Base-by-base conservation (phyloP, 1,284 basidiomycete genomes). In the Vanrija pseudolonga region DNA sequence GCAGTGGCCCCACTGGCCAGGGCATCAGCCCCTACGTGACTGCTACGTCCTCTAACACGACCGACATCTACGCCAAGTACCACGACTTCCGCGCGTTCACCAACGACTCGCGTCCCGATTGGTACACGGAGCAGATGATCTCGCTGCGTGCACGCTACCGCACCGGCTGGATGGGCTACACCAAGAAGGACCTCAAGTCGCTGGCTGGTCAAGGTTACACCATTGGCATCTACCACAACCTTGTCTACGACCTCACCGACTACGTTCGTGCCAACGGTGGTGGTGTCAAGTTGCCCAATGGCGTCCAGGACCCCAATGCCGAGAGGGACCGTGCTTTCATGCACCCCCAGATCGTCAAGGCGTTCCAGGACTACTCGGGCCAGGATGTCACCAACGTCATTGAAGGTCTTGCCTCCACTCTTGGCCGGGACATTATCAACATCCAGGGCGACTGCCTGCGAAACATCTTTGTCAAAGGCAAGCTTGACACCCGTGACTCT, bases 91-190 rank as follows among this genome's bases (percentile, higher is more conserved):
- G 93, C 40, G 85, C 84, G 0, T 85, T 80, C 67, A 89, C 87
- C 24, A 88, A 87, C 57, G 94, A 98, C 70, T 87, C 87, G 0
- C 85, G 94, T 20, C 92, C 93, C 0, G 95, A 98, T 73, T 99
- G 95, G 96, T 98, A 98, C 77, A 92, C 88, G 63, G 89, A 98
- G 78, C 83, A 80, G 61, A 94, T 94, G 91, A 85, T 87, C 6
- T 78, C 83, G 65, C 86, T 99, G 85, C 88, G 93, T 6, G 94
- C 87, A 80, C 88, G 85, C 55, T 87, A 85, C 66, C 87, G 93
- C 49, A 83, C 86, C 45, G 94, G 95, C 0, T 98, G 95, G 74
- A 76, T 96, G 63, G 96, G 93, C 1, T 90, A 85, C 72, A 92
- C 90, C 0, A 84, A 85, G 20, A 85, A 85, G 66, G 86, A 88